Conservation (phyloP, 192 early-diverging fungal species). For the Coemansia sp. region DNA sequence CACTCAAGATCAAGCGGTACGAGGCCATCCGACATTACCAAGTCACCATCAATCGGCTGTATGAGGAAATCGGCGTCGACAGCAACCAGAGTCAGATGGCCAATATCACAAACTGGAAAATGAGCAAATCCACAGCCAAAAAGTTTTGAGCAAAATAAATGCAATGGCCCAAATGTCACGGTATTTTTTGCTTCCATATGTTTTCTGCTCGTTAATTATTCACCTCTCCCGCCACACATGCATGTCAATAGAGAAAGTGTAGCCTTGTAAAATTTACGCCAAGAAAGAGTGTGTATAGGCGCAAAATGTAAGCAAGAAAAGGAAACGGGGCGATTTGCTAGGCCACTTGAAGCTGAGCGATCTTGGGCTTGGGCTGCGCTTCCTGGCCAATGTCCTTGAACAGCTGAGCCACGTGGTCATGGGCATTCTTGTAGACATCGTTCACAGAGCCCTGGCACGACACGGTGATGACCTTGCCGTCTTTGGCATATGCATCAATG, state of each 20-base stretch:
- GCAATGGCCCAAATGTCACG: no score
- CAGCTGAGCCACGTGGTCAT: constrained; percentile 36
- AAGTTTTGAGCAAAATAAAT: constrained; percentile 4
- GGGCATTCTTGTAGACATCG: constrained; percentile 62
- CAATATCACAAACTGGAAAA: constrained; percentile 37
- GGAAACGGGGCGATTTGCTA: no score
- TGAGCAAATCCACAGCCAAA: constrained; percentile 16
- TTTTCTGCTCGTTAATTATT: no score
- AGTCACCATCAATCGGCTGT: constrained; percentile 56
- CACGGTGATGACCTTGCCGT: constrained; percentile 77
- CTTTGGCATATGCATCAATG: constrained; percentile 72
- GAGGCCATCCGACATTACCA: constrained; percentile 51
- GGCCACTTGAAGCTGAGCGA: no score
- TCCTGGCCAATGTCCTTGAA: constrained; percentile 34
- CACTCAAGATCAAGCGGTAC: constrained; percentile 62
- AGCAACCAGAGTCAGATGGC: constrained; percentile 41
- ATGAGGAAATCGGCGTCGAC: constrained; percentile 52
- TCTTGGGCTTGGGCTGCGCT: no score
- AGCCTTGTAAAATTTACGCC: no score
- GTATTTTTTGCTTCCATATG: no score
- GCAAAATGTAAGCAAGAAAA: no score
- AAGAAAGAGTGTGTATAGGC: no score
- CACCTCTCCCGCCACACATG: no score
- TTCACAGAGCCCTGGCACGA: constrained; percentile 61
- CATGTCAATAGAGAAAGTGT: no score